phyloP scores from a whole-genome alignment of 805 yeast species.

The Nakazawaea ernobii region DNA sequence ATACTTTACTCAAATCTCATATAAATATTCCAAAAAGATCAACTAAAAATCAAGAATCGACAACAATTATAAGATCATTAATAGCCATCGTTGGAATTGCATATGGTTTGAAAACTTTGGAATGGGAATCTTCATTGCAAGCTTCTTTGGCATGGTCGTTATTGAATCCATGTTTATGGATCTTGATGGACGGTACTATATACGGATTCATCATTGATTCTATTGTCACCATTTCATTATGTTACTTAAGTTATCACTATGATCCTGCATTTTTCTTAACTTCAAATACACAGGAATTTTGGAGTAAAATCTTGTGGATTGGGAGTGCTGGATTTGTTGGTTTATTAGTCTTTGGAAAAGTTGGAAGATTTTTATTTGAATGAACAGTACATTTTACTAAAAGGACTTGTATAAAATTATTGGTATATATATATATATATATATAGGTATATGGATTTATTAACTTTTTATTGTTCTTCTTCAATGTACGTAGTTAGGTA shows the following conservation, averaged over 20 bases:
- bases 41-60: slow-evolving; percentile 6
- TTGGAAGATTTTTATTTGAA: slow-evolving; percentile 50
- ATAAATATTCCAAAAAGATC: slow-evolving; percentile 7
- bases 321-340: slow-evolving; percentile 66
- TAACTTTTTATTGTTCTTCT: neutral
- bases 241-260: slow-evolving; percentile 6
- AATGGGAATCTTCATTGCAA: slow-evolving; percentile 64
- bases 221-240: slow-evolving; percentile 20
- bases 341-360: slow-evolving; percentile 59
- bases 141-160: slow-evolving; percentile 59
- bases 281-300: slow-evolving; percentile 12
- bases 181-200: slow-evolving; percentile 53
- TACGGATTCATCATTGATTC: slow-evolving; percentile 42
- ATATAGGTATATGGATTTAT: neutral
- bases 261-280: slow-evolving; percentile 1
- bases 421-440: neutral
- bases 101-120: slow-evolving; percentile 62
- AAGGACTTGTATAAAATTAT: too few species aligned
- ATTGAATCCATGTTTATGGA: slow-evolving; percentile 63
- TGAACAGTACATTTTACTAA: neutral
- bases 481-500: neutral
- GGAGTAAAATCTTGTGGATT: slow-evolving; percentile 46
- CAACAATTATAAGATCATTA: slow-evolving; percentile 30
- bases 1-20: neutral
- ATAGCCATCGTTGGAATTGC: slow-evolving; percentile 67